A percentile compares a stretch with the other conserved stretches of the same genome.
Evolutionary conservation across 768 basidiomycete species (phyloP).

Genomic region (Tricholoma bakamatsutake): DNA sequence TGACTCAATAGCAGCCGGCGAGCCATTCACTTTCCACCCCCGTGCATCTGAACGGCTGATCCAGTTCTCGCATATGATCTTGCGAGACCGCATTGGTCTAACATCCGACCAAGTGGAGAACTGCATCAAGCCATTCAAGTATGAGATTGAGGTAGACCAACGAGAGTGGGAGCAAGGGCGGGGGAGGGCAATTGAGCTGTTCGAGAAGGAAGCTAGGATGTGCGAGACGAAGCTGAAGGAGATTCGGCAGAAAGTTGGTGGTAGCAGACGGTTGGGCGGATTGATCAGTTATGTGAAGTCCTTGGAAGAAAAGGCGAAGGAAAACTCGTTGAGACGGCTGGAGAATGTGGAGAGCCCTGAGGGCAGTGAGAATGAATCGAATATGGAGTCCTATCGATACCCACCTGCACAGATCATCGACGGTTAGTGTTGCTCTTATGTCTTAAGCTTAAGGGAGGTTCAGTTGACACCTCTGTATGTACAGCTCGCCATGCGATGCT

Average conservation of each 20-base stretch:
- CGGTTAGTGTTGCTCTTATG: slow-evolving; percentile 44
- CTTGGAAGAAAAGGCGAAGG: slow-evolving; percentile 72
- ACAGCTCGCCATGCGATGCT: slow-evolving; percentile 90
- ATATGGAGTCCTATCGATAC: slow-evolving; percentile 79
- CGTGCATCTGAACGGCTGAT: slow-evolving; percentile 83
- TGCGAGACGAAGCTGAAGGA: slow-evolving; percentile 86
- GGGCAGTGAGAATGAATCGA: slow-evolving; percentile 29
- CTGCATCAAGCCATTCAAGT: slow-evolving; percentile 99
- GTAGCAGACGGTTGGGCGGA: slow-evolving; percentile 67
- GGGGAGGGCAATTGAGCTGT: slow-evolving; percentile 65
- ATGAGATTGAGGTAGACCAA: slow-evolving; percentile 92
- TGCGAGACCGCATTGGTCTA: slow-evolving; percentile 87
- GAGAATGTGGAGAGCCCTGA: slow-evolving; percentile 27
- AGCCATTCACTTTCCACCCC: slow-evolving; percentile 92
- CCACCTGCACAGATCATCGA: slow-evolving; percentile 89
- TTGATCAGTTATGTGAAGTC: slow-evolving; percentile 77
- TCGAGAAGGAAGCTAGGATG: slow-evolving; percentile 78
- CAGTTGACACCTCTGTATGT: slow-evolving; percentile 9
- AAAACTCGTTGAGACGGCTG: slow-evolving; percentile 49
- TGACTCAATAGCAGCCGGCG: slow-evolving; percentile 80
- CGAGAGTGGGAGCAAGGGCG: slow-evolving; percentile 90
- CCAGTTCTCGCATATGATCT: slow-evolving; percentile 87
- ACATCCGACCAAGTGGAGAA: slow-evolving; percentile 99
- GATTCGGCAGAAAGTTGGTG: slow-evolving; percentile 85
- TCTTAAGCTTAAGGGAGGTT: neutral